Base-by-base conservation (phyloP, 73 alveolate species). In the Tetrahymena borealis region DNA sequence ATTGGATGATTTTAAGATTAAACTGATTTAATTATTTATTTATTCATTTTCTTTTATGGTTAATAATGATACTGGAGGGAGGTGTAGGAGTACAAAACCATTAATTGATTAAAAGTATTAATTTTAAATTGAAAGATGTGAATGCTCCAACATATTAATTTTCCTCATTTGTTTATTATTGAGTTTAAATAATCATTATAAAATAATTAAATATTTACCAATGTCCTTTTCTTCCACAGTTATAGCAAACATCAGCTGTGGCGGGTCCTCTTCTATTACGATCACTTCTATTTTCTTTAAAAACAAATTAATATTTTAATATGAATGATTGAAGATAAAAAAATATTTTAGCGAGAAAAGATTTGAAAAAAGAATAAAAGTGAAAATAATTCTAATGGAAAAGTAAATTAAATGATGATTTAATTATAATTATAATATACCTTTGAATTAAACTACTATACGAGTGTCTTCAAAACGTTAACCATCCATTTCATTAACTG, bases 221-320 rank as follows among this genome's bases (percentile, higher is more conserved):
- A 94, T 96, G 98, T 31, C 98, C 98, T 90, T 36, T 78, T 40
- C 95, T 95, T 38, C 98, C 98, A 93, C 98, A 96, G 92, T 96
- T 96, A 92, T 90, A 96, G 91, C 98, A 96, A 16, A 91, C 92
- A 95, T 96, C 98, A 85, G 94, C 90, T 85, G 97, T 90, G 93
- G 96, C 91, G 33, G 98, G 98, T 42, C 98, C 98, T 93, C 93
- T 78, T 39, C 93, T 60, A 35, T 60, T 60, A 9, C 85, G 85
- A 60, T 60, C 85, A 15, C 85, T 60, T 60, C 85, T 60, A 60
- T 60, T 60, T 60, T 60, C 85, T 60, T n/a, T n/a, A n/a, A n/a
- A n/a, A n/a, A n/a, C n/a, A n/a, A 60, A 60, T 60, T 60, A 7
- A 24, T 3, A 60, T n/a, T 60, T 60, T 60, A 15, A 60, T 24